Base-by-base conservation (phyloP, 225 moss, liverwort and hornwort genomes). In the Lunularia cruciata region DNA sequence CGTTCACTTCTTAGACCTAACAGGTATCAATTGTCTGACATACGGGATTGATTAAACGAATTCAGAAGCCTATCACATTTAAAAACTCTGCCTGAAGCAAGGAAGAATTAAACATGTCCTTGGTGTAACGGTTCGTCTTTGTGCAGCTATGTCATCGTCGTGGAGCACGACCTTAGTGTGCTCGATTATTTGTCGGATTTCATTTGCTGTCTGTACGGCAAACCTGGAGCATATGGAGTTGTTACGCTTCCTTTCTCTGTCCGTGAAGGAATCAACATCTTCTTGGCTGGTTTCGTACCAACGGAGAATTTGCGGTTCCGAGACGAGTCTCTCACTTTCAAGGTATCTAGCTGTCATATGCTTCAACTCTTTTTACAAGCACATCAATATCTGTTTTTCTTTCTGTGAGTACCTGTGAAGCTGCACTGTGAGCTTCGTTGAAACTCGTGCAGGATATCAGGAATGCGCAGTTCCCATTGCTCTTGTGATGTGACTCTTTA, bases 141-240 rank as follows among this genome's bases (percentile, higher is more conserved):
- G 15, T 84, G 77, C 88, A 95, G 95, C 69, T 95, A 95, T 45
- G 92, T 95, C 35, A 92, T 95, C 63, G 95, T 95, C 66, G 95
- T 95, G 87, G 95, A 95, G 86, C 95, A 95, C 76, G 92, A 95
- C 71, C 88, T 95, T 73, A 95, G 95, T 79, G 95, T 95, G 75
- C 72, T 92, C 76, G 95, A 95, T 68, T 95, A 95, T 74, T 77
- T 95, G 40, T 95, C 95, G 33, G 92, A 95, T 74, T 95, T 95
- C 56, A 95, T 95, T 62, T 95, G 95, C 84, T 95, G 95, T 67
- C 84, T 95, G 8, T 92, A 95, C 53, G 95, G 95, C 5, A 95
- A 95, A 66, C 92, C 95, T 74, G 95, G 95, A 69, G 95, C 92
- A 55, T 95, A 95, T 73, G 95, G 95, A 75, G 95, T 95, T 30